A percentile compares a stretch with the other conserved stretches of the same genome.
Evolutionary conservation across 164 flowering plant genomes (phyloP).

Genomic region (Dillenia turbinata): DNA sequence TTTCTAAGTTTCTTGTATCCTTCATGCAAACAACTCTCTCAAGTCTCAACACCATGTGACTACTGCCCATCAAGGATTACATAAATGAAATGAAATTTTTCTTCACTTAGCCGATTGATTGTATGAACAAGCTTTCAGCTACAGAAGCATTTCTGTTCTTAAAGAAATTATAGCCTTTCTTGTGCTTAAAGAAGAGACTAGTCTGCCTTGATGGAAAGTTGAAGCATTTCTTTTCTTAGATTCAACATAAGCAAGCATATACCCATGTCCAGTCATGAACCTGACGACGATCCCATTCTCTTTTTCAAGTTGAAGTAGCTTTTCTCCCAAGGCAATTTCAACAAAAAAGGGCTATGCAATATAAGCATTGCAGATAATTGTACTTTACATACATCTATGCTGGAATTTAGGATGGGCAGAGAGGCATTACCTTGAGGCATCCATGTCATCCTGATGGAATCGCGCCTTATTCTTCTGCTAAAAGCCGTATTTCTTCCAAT

Average conservation of each 20-base stretch:
- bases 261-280: slow-evolving; percentile 18
- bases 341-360: not conserved
- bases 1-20: too few relatives aligned
- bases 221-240: not conserved
- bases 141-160: not conserved
- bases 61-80: too few relatives aligned
- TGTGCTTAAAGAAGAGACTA: not conserved
- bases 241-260: not conserved
- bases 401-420: too few relatives aligned
- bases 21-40: too few relatives aligned
- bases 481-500: too few relatives aligned
- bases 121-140: too few relatives aligned
- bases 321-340: slow-evolving; percentile 5
- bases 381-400: not conserved
- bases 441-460: too few relatives aligned
- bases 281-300: slow-evolving; percentile 19
- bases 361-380: not conserved
- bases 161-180: not conserved
- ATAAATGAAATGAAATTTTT: too few relatives aligned
- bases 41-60: too few relatives aligned
- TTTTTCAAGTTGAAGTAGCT: slow-evolving; percentile 11
- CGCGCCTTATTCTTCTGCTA: too few relatives aligned
- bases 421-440: too few relatives aligned
- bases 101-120: too few relatives aligned
- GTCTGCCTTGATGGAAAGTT: not conserved